Percentiles rank a stretch among this genome's conserved stretches.
These are phyloP conservation scores for Pleurozium schreberi DNA, from an alignment of 225 moss, liverwort and hornwort genomes.

Conservation along the genomic window DNA sequence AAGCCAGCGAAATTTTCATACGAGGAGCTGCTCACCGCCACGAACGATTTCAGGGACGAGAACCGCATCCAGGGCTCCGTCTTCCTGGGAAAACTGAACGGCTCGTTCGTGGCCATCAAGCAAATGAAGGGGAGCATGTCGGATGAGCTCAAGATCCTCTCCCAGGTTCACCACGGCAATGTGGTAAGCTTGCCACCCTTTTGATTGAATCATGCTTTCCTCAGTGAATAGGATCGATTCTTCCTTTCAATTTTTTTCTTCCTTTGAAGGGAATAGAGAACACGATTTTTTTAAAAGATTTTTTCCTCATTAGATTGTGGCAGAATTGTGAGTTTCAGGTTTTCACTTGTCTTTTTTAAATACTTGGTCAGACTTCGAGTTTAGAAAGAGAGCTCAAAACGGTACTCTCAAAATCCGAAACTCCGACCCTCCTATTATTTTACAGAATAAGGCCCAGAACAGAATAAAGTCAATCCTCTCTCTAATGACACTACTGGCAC, in stretches of 20 bases:
- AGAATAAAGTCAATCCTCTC: not conserved
- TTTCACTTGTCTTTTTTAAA: not conserved
- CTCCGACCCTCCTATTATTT: not conserved
- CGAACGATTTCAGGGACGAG: conserved; percentile 42
- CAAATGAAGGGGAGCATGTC: conserved; percentile 66
- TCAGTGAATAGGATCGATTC: not conserved
- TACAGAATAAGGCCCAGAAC: no score
- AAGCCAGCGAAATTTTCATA: conserved; percentile 45
- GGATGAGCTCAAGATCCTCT: conserved; percentile 63
- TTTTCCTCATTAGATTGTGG: not conserved
- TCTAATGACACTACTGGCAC: not conserved
- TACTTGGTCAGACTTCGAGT: not conserved
- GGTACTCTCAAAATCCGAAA: not conserved
- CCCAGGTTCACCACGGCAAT: conserved; percentile 74
- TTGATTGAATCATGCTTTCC: not conserved
- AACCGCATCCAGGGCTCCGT: conserved; percentile 64
- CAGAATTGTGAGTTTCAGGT: not conserved
- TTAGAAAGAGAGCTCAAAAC: not conserved
- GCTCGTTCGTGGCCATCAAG: conserved; percentile 60
- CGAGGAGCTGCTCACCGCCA: conserved; percentile 45
- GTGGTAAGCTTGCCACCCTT: conserved; percentile 9
- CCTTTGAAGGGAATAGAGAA: not conserved
- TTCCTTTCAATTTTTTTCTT: not conserved
- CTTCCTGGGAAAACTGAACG: conserved; percentile 35
- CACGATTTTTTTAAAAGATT: not conserved